These are phyloP conservation scores for Physaria fendleri DNA, from an alignment of 345 rosid species.

Conservation along the genomic window DNA sequence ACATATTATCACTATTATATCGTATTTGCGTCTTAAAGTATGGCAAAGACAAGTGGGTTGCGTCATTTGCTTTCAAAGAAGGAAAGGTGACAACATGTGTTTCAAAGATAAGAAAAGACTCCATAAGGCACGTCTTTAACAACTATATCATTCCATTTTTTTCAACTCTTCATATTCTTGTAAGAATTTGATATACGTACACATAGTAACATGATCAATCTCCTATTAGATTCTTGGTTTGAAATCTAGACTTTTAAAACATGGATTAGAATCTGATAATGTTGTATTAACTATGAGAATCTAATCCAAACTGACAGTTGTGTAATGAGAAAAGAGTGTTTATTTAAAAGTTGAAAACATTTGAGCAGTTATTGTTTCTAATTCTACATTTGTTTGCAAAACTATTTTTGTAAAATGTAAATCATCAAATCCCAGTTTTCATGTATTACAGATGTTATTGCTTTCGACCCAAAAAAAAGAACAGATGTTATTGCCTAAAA, in stretches of 20 bases:
- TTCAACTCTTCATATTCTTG: neutral
- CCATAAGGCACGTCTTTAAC: neutral
- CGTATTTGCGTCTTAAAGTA: neutral
- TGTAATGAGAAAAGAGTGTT: neutral
- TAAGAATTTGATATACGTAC: neutral
- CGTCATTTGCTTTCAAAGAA: neutral
- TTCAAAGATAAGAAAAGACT: neutral
- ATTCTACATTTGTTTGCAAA: neutral
- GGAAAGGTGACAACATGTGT: neutral
- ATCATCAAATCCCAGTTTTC: neutral
- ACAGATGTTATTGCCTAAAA: constrained; percentile 20
- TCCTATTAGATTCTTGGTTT: neutral
- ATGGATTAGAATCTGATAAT: neutral
- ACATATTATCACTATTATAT: neutral
- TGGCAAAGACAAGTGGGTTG: neutral
- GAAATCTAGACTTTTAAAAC: neutral
- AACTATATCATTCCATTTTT: neutral
- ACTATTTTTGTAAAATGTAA: neutral
- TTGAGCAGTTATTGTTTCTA: neutral
- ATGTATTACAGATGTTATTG: constrained; percentile 16
- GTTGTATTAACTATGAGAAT: neutral
- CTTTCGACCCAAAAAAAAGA: too few species aligned
- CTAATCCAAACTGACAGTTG: neutral
- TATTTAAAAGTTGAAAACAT: neutral
- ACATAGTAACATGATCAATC: neutral